Conservation (phyloP, 495 filamentous ascomycete genomes). For the Penicillium pancosmium region DNA sequence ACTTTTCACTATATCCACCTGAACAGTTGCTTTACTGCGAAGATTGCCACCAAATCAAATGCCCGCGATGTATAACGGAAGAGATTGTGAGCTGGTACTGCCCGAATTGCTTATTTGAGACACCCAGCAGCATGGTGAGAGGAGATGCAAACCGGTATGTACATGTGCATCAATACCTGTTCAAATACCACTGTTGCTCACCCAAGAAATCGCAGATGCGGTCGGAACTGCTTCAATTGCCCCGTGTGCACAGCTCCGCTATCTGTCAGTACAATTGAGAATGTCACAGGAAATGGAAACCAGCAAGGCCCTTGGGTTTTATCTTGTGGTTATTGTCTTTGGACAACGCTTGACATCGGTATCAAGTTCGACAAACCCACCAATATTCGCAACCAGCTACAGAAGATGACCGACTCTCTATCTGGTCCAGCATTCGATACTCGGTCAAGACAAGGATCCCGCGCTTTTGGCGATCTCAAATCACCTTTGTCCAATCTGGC, state of each 20-base stretch:
- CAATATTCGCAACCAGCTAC: conserved; percentile 80
- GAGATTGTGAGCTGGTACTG: conserved; percentile 95
- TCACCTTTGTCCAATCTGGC: conserved; percentile 44
- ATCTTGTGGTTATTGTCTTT: conserved; percentile 84
- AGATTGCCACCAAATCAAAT: conserved; percentile 94
- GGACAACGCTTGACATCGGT: conserved; percentile 86
- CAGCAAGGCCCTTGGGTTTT: conserved; percentile 74
- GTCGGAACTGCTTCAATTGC: conserved; percentile 92
- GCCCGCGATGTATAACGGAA: conserved; percentile 86
- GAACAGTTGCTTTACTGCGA: conserved; percentile 94
- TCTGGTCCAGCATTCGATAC: conserved; percentile 20
- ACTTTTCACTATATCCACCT: conserved; percentile 89
- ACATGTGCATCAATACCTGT: not conserved
- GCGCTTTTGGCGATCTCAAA: conserved; percentile 41
- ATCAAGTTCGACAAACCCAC: conserved; percentile 87
- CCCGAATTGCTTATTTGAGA: conserved; percentile 94
- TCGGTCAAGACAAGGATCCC: conserved; percentile 38
- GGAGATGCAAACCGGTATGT: conserved; percentile 89
- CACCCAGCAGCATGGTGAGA: conserved; percentile 84
- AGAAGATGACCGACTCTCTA: conserved; percentile 44
- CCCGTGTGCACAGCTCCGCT: conserved; percentile 85
- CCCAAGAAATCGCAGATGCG: conserved; percentile 62
- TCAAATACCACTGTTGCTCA: conserved; percentile 14
- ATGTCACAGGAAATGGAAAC: conserved; percentile 37
- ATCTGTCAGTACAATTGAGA: conserved; percentile 67